Percentiles rank a stretch among this genome's conserved stretches.
Evolutionary conservation across 1,284 basidiomycete species (phyloP).

Genomic region (Ganoderma sinense): DNA sequence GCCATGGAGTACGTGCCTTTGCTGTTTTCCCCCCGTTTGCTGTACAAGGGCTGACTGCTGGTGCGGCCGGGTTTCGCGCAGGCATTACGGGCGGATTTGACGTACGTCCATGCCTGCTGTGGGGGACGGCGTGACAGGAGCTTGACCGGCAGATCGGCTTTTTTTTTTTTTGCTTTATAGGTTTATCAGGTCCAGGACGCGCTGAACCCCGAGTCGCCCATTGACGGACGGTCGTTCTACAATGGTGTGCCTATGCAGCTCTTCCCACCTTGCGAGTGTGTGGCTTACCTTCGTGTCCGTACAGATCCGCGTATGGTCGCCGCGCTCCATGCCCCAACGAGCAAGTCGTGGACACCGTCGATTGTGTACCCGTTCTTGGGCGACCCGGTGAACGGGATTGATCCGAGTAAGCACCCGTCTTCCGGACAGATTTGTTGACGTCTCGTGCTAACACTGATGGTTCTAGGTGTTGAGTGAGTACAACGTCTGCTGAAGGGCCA

Average conservation of each 20-base stretch:
- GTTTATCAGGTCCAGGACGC: conserved; percentile 45
- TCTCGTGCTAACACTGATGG: conserved; percentile 2
- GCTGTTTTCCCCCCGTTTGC: conserved; percentile 5
- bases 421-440: neutral
- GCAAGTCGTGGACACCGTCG: conserved; percentile 59
- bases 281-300: neutral
- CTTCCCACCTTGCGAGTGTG: neutral
- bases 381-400: conserved; percentile 38
- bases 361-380: conserved; percentile 39
- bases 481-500: neutral
- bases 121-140: neutral
- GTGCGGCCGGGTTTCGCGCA: neutral
- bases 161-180: conserved; percentile 17
- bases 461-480: conserved; percentile 56
- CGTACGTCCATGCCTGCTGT: neutral
- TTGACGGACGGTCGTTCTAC: conserved; percentile 52
- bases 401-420: conserved; percentile 53
- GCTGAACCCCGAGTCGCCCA: conserved; percentile 41
- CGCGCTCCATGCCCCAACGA: conserved; percentile 75
- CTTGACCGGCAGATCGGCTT: neutral
- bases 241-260: conserved; percentile 53
- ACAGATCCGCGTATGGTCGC: conserved; percentile 53
- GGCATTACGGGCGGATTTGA: conserved; percentile 8
- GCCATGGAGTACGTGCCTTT: conserved; percentile 65
- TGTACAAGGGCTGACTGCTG: neutral